Base-by-base conservation (phyloP, 768 basidiomycete species). In the Cyathus striatus region DNA sequence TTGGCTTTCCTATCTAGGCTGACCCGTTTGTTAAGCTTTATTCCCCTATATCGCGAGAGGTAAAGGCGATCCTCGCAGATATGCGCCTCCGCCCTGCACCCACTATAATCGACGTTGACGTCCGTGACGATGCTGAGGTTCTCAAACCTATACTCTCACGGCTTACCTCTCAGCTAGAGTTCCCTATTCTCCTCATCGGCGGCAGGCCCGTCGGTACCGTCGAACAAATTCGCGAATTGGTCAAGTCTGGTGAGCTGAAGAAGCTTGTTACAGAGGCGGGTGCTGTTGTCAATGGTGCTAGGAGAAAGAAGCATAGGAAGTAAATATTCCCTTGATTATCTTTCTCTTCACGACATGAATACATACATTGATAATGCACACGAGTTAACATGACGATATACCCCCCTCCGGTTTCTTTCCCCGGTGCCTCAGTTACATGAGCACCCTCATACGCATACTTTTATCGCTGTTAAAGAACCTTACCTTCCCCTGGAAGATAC, bases 181-280 rank as follows among this genome's bases (percentile, higher is more conserved):
- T 90, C 5, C 86, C 89, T 13, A 57, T 89, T 23, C 71, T 90
- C 4, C 66, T 91, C 41, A 59, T 91, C 35, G 82, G 80, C 14
- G 89, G 89, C 25, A 66, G 69, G 37, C 58, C 73, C 13, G 62
- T 85, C 13, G 79, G 79, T 13, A 57, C 70, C 0, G 61, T 82
- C 30, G 61, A 68, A 13, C 69, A 78, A 16, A 73, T 89, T 48
- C 70, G 72, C 30, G 68, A 54, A 37, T 61, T 85, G 26, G 54
- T 72, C 30, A 60, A 69, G 38, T 66, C 56, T 26, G 82, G 79
- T 32, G 68, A 79, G 44, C 68, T 90, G 26, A 59, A 69, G 44
- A 63, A 60, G 30, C 63, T 75, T 46, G 62, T 83, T 33, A 56
- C 62, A 9, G 60, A 64, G n/a, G 76, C 83, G 0, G 86, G 86